A percentile compares a stretch with the other conserved stretches of the same genome.
Evolutionary conservation across 78 protist genomes (phyloP).

Genomic region (Cavenderia fasciculata): DNA sequence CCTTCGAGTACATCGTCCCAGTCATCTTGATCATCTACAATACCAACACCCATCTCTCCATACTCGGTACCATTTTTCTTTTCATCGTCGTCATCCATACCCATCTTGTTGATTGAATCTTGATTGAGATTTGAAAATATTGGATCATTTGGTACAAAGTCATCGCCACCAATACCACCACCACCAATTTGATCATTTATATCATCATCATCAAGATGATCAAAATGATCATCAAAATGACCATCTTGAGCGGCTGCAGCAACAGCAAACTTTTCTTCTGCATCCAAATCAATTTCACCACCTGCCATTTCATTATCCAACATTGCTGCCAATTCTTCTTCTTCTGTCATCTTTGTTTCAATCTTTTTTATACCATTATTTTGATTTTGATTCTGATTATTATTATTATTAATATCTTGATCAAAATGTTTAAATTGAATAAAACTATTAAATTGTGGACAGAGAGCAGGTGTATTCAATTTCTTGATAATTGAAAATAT

Average conservation of each 20-base stretch:
- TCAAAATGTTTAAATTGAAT: no score
- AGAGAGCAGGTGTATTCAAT: no score
- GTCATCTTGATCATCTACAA: neutral
- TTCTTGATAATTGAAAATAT: no score
- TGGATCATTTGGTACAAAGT: neutral
- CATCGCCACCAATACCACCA: neutral
- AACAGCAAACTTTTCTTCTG: conserved; percentile 27
- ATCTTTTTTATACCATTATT: neutral
- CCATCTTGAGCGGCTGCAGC: no score
- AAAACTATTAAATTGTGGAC: no score
- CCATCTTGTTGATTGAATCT: no score
- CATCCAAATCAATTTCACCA: conserved; percentile 4
- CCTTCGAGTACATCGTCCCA: neutral
- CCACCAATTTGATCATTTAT: conserved; percentile 8
- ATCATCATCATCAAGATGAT: conserved; percentile 11
- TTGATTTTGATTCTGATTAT: no score
- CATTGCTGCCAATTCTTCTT: neutral
- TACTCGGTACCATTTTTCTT: no score
- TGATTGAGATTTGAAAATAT: no score
- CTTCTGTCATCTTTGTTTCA: neutral
- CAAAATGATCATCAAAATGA: conserved; percentile 31
- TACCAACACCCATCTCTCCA: neutral
- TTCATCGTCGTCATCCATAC: no score
- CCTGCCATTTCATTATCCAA: neutral
- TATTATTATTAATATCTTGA: no score